Evolutionary conservation across 176 grass and related monocot genomes (phyloP), one percentile per base, ranked within the genome.

Genomic region (Aegilops sharonensis): DNA sequence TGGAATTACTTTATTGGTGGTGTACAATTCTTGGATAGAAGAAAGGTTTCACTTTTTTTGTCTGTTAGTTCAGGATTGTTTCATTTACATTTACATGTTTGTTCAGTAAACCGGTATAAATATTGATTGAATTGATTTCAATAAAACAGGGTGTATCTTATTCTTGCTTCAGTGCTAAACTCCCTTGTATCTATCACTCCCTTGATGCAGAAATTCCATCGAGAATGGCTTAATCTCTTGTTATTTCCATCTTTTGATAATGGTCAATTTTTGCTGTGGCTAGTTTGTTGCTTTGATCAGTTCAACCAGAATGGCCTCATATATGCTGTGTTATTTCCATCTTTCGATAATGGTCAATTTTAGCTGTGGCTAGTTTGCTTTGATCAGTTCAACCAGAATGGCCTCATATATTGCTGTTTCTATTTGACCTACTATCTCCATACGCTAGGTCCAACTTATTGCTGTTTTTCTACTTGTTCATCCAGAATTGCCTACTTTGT

Each of bases 1-100:
- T 79, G 86, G 72, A 57, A 80, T 92, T 92, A 83, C 82, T 90
- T 88, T 75, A 79, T 94, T 91, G 87, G 85, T 89, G 89, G 81
- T 89, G 81, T 92, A 91, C 78, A 91, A 85, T 91, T 85, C 82
- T 77, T 88, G 90, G 90, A 91, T 85, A 91, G 90, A 78, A 88
- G 70, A 91, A 82, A 91, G 82, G 72, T 85, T 88, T 91, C 90
- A 47, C 36, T 64, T 78, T 78, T 78, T 90, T 87, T 88, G 75
- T 72, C 64, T 81, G 8, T 81, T 88, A 78, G 86, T 78, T 91
- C 78, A 88, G 82, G 77, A 85, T 88, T 90, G 65, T 90, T 90
- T 73, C 80, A 59, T 83, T 84, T 59, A 59, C 54, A 59, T 59
- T 85, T 85, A 91, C 89, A 85, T 82, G 78, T 37, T 39, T 77